phyloP scores from a whole-genome alignment of 345 rosid species.

The Arabidopsis arenosa region DNA sequence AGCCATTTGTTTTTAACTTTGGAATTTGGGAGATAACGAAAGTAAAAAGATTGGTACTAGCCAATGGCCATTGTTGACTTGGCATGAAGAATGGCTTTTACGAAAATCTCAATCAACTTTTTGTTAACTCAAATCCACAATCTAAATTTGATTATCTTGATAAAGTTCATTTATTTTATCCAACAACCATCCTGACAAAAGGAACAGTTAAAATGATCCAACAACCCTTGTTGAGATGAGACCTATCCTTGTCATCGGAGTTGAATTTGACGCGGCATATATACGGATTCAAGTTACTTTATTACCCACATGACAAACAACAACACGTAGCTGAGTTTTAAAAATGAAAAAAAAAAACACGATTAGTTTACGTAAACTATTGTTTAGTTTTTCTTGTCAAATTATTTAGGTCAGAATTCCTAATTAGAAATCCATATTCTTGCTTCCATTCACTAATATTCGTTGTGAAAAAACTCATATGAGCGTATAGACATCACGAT shows the following conservation, averaged over 20 bases:
- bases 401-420: neutral
- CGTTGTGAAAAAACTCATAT: neutral
- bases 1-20: neutral
- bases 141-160: neutral
- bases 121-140: neutral
- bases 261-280: slow-evolving; percentile 17
- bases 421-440: neutral
- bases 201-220: neutral
- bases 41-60: neutral
- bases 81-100: slow-evolving; percentile 10
- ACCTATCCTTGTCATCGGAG: slow-evolving; percentile 12
- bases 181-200: neutral
- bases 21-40: neutral
- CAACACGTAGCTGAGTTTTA: neutral
- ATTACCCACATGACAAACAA: slow-evolving; percentile 1
- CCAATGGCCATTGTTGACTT: slow-evolving; percentile 28
- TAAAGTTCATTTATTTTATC: neutral
- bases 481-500: too few relatives aligned
- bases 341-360: neutral
- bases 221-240: neutral
- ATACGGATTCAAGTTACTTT: slow-evolving; percentile 12
- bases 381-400: neutral
- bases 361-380: neutral
- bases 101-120: neutral
- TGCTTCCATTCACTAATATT: neutral